Evolutionary conservation across 129 eudicot species (phyloP).

Genomic region (Tagetes erecta): DNA sequence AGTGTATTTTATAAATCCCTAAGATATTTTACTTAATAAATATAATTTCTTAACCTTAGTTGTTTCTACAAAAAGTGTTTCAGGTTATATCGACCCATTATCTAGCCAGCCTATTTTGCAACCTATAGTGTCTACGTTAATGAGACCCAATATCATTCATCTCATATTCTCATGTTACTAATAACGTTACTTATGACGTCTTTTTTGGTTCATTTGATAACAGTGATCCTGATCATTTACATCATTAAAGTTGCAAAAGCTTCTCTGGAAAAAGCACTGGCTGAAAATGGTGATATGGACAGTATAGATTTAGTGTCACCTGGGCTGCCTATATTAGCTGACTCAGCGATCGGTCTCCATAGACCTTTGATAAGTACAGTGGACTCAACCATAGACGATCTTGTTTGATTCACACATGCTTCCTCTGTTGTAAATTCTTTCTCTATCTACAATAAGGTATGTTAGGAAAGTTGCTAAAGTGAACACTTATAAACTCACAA

Average conservation of each 20-base stretch:
- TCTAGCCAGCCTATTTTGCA: background rate
- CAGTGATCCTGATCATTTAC: constrained; percentile 60
- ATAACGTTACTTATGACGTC: background rate
- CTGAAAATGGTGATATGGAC: constrained; percentile 57
- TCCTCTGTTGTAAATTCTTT: constrained; percentile 44
- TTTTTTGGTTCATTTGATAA: constrained; percentile 23
- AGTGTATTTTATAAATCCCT: background rate
- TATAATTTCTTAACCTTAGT: background rate
- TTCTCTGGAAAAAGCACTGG: constrained; percentile 84
- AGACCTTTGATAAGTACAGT: constrained; percentile 57
- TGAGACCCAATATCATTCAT: background rate
- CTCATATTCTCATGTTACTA: background rate
- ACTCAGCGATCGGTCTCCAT: constrained; percentile 54
- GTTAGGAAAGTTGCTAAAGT: constrained; percentile 13
- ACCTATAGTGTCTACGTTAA: constrained; percentile 6
- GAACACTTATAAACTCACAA: constrained; percentile 15
- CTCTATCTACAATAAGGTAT: constrained; percentile 27
- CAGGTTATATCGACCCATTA: background rate
- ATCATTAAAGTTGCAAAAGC: constrained; percentile 74
- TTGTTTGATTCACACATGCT: constrained; percentile 27
- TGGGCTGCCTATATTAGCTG: constrained; percentile 50
- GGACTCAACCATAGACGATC: constrained; percentile 50
- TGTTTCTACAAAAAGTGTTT: background rate
- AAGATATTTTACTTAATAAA: background rate
- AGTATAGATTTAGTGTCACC: constrained; percentile 40